Base-by-base conservation (phyloP, 345 rosid genomes). In the Aquilaria malaccensis region DNA sequence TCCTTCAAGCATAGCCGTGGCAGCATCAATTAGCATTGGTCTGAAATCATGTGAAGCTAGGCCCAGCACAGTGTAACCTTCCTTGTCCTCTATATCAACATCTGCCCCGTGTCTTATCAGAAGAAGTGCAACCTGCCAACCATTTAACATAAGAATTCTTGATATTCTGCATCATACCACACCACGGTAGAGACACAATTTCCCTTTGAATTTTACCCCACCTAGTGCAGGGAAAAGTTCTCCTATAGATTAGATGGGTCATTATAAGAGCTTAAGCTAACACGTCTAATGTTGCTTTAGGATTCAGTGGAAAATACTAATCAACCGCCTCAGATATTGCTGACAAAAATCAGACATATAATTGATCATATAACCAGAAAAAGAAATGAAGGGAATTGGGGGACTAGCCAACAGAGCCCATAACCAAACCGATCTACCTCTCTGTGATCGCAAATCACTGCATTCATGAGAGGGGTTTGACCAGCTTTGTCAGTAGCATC, bases 11-110 rank as follows among this genome's bases (percentile, higher is more conserved):
- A 93, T 89, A 37, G 91, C 80, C 66, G 76, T 74, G 0, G 95
- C 96, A 10, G 94, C 97, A 69, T 93, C 89, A 4, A 85, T 51
- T 31, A 93, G 81, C 22, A 61, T 45, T 2, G 88, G 82, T 72
- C 96, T 79, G 58, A 87, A 74, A 46, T 79, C 86, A 13, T 5
- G 49, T 1, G 93, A 76, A 65, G 98, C 91, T 70, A 82, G 88
- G 32, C 97, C 98, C n/a, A 93, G 85, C 64, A 89, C 97, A 5
- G 97, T 87, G 84, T 85, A 93, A 0, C 96, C 97, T 77, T 93
- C 98, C 57, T 87, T 89, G 76, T 89, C 98, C 79, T 87, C 93
- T 63, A 75, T 76, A 56, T 93, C 94, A 0, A 93, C 88, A 66
- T 93, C 89, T 51, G 94, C 94, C 70, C 97, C 98, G 75, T 89